Evolutionary conservation across 192 early-diverging fungal genomes (phyloP), one percentile per base, ranked within the genome.

Genomic region (Backusella tarrabulga): DNA sequence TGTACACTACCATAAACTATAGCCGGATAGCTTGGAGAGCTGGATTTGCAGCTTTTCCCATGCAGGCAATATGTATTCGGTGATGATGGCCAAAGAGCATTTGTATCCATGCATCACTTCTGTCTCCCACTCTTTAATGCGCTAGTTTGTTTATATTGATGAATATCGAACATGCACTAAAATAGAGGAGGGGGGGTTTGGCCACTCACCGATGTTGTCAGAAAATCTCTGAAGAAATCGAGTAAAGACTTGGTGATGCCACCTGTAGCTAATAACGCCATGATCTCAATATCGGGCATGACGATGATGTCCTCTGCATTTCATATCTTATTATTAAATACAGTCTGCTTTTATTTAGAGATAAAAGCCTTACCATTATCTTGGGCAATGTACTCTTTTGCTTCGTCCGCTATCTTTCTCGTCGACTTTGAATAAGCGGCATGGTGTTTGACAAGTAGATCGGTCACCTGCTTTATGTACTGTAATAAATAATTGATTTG

Each of bases 221-320:
- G 34, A 34, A 46, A 72, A 15, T 72, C 71, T 50, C 42, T 40
- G 12, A 72, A 72, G 19, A 72, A 72, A 19, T 41, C 23, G 3
- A 29, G 71, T 34, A 72, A 46, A 50, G 42, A 14, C 15, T 44
- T 44, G 2, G 71, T 44, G 12, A 72, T 29, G 34, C 44, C 40
- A 44, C 71, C 71, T 72, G 40, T 50, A 1, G 71, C 71, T 4
- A 72, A 34, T 3, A 41, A 4, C 17, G 40, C 71, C 26, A 41
- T 72, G 15, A 72, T 29, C 15, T 72, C 71, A 1, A 72, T 40
- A 29, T 72, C 71, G 23, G 71, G 71, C 71, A 72, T 72, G 46
- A 29, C 26, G 7, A 35, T 35, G 15, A 68, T 68, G 12, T 68
- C 67, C 67, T 34, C 67, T 68, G 5, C 15, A 29, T 8, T 17